These are phyloP conservation scores for Prunus dulcis DNA, from an alignment of 306 rosid species.

Conservation along the genomic window DNA sequence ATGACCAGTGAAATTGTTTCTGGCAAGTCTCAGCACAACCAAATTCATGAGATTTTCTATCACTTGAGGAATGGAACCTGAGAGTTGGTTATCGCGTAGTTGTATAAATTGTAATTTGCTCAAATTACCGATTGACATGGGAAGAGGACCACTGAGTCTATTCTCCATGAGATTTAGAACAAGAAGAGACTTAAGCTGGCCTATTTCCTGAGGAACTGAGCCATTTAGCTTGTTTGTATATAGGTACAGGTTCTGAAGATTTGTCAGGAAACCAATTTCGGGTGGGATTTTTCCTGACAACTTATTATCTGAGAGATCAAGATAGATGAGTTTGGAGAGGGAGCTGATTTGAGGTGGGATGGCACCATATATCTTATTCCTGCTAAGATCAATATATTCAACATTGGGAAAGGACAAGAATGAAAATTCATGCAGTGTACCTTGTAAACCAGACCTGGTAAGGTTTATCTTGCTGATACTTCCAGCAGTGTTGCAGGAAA, in stretches of 20 bases:
- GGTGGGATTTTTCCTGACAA: conserved; percentile 22
- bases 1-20: conserved; percentile 42
- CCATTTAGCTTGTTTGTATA: not conserved
- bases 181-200: conserved; percentile 22
- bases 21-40: conserved; percentile 16
- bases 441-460: conserved; percentile 11
- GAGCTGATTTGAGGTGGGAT: conserved; percentile 21
- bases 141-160: conserved; percentile 20
- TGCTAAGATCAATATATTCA: conserved; percentile 23
- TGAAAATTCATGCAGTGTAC: conserved; percentile 17
- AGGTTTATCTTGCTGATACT: conserved; percentile 21
- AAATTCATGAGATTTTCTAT: conserved; percentile 25
- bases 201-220: conserved; percentile 13
- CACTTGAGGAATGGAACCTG: conserved; percentile 29
- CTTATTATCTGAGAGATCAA: conserved; percentile 25
- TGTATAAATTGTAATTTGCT: conserved; percentile 18
- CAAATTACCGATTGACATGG: conserved; percentile 22
- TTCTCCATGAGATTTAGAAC: conserved; percentile 17
- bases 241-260: not conserved
- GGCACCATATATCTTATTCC: conserved; percentile 6
- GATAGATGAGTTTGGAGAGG: conserved; percentile 24
- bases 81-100: conserved; percentile 29
- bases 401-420: conserved; percentile 8
- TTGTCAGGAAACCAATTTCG: conserved; percentile 10
- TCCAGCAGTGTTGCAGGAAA: conserved; percentile 19